These are phyloP conservation scores for Penicillium bovifimosum DNA, from an alignment of 495 filamentous ascomycete species.

Conservation along the genomic window DNA sequence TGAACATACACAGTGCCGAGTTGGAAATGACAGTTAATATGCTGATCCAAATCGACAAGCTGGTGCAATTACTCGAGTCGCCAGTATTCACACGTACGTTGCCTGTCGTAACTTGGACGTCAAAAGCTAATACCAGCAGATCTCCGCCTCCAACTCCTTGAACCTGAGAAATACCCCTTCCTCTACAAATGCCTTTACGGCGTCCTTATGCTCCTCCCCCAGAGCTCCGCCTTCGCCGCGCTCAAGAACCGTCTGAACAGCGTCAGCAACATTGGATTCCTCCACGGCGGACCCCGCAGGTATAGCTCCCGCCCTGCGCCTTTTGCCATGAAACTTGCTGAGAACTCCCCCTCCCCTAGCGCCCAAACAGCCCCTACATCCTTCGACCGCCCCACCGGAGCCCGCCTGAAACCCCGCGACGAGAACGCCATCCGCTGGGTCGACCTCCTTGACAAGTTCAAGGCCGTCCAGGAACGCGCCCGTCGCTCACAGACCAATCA, in stretches of 20 bases:
- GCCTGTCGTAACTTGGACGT: not conserved
- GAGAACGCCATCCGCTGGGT: conserved; percentile 83
- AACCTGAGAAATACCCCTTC: conserved; percentile 92
- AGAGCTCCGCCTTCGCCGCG: conserved; percentile 93
- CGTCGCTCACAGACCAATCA: conserved; percentile 40
- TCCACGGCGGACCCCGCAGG: conserved; percentile 80
- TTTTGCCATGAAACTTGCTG: conserved; percentile 1
- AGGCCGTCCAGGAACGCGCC: conserved; percentile 77
- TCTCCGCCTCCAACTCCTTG: conserved; percentile 93
- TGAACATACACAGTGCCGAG: conserved; percentile 60
- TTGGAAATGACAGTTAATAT: conserved; percentile 99
- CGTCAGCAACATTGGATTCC: conserved; percentile 92
- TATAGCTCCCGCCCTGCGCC: conserved; percentile 44
- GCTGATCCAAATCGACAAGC: conserved; percentile 97
- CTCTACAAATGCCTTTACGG: conserved; percentile 99
- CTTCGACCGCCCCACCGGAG: conserved; percentile 62
- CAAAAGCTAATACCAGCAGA: conserved; percentile 45
- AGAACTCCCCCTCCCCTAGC: conserved; percentile 12
- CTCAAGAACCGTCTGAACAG: conserved; percentile 95
- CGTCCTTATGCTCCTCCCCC: conserved; percentile 93
- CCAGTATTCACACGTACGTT: conserved; percentile 90
- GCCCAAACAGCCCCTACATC: conserved; percentile 14
- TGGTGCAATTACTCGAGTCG: conserved; percentile 95
- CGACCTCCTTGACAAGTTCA: conserved; percentile 96
- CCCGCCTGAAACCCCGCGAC: conserved; percentile 75